Evolutionary conservation across 805 yeast genomes (phyloP).

Genomic region (Suhomyces vadensis): DNA sequence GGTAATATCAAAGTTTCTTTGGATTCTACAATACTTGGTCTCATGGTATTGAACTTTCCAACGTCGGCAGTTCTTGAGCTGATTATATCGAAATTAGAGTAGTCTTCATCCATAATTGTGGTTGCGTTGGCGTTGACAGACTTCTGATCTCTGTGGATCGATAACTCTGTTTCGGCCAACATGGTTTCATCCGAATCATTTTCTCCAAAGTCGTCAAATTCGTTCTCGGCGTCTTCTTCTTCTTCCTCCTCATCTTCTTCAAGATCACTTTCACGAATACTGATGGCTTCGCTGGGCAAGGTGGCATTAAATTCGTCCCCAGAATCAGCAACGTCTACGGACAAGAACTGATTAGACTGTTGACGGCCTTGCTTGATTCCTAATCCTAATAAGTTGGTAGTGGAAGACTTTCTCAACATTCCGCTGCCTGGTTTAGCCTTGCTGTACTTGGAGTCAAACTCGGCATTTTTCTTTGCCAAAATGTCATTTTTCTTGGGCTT

Average conservation of each 20-base stretch:
- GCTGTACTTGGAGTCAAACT: slow-evolving; percentile 4
- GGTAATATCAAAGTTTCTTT: slow-evolving; percentile 25
- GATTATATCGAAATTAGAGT: slow-evolving; percentile 27
- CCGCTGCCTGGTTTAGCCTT: slow-evolving; percentile 14
- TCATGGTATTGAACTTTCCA: slow-evolving; percentile 23
- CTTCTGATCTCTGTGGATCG: slow-evolving; percentile 12
- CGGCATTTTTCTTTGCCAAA: slow-evolving; percentile 8
- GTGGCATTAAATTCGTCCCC: slow-evolving; percentile 16
- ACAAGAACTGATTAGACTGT: slow-evolving; percentile 16
- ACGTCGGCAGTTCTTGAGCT: slow-evolving; percentile 32
- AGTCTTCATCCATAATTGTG: slow-evolving; percentile 19
- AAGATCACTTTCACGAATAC: slow-evolving; percentile 13
- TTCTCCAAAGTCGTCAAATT: slow-evolving; percentile 14
- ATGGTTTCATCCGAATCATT: slow-evolving; percentile 22
- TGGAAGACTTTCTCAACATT: slow-evolving; percentile 22
- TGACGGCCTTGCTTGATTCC: slow-evolving; percentile 14
- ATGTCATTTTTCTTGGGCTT: slow-evolving; percentile 10
- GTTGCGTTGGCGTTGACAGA: slow-evolving; percentile 9
- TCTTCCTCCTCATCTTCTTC: slow-evolving; percentile 24
- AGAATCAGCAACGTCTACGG: slow-evolving; percentile 20
- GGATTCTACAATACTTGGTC: slow-evolving; percentile 30
- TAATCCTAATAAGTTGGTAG: slow-evolving; percentile 29
- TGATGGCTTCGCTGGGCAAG: slow-evolving; percentile 5
- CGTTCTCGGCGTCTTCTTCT: slow-evolving; percentile 20
- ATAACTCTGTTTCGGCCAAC: slow-evolving; percentile 18